These are phyloP conservation scores for Rhodotorula babjevae DNA, from an alignment of 768 basidiomycete genomes.

Conservation along the genomic window DNA sequence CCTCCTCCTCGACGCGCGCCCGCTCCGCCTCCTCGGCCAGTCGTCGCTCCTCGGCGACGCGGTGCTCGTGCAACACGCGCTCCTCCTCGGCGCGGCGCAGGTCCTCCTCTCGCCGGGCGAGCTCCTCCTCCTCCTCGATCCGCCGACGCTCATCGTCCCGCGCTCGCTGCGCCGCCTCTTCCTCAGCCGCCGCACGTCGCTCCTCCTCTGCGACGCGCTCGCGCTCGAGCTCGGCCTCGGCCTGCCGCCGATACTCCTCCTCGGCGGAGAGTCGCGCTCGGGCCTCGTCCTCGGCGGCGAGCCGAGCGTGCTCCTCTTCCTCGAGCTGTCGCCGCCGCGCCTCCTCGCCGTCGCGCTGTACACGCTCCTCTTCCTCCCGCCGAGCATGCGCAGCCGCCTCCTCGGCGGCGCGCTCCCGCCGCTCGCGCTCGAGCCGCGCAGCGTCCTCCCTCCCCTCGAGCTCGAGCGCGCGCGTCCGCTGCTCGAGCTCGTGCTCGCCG, in stretches of 20 bases:
- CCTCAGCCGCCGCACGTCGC: not conserved
- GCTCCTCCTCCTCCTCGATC: conserved; percentile 3
- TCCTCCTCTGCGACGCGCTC: conserved; percentile 5
- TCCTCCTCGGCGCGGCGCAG: not conserved
- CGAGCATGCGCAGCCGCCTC: not conserved
- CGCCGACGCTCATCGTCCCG: not conserved
- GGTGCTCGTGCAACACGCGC: not conserved
- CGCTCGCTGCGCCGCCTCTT: not conserved
- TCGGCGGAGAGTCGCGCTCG: conserved; percentile 27
- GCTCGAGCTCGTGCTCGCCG: not conserved
- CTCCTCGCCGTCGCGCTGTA: conserved; percentile 31
- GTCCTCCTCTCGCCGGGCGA: not conserved
- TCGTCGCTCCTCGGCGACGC: not conserved
- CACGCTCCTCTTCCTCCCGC: conserved; percentile 21
- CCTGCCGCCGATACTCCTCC: conserved; percentile 27
- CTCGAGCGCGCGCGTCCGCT: not conserved
- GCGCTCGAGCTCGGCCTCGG: conserved; percentile 22
- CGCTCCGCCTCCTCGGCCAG: not conserved
- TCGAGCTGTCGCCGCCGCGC: conserved; percentile 2
- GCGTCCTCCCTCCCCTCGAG: conserved; percentile 2
- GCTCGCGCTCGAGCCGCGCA: not conserved
- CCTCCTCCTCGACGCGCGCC: conserved; percentile 6
- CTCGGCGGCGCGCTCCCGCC: not conserved
- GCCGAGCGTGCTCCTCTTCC: conserved; percentile 20
- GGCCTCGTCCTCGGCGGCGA: conserved; percentile 37